phyloP scores from a whole-genome alignment of 2,329 filamentous ascomycete genomes.

The Phialophora chinensis region DNA sequence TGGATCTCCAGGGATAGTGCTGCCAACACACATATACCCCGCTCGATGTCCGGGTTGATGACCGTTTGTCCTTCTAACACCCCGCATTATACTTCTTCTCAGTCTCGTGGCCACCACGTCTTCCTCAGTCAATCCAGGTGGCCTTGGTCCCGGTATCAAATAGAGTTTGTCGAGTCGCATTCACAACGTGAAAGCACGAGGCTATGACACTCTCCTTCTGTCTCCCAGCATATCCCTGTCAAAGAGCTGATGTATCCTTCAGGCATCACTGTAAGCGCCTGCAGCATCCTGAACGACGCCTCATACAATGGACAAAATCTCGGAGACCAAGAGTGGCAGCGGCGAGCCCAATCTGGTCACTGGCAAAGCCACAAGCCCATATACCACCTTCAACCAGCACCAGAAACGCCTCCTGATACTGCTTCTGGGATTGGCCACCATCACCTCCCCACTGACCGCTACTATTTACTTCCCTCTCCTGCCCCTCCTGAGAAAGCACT shows the following conservation, averaged over 20 bases:
- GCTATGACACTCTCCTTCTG: too few relatives aligned
- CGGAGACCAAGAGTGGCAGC: background rate
- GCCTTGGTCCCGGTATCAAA: too few relatives aligned
- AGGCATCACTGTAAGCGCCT: too few relatives aligned
- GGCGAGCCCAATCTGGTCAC: background rate
- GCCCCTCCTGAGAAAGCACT: slow-evolving; percentile 48
- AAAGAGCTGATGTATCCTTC: too few relatives aligned
- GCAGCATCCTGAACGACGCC: background rate
- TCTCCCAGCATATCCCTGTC: too few relatives aligned
- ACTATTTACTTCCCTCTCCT: slow-evolving; percentile 56
- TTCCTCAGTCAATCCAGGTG: too few relatives aligned
- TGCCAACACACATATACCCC: background rate
- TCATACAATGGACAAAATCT: background rate
- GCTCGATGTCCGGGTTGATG: too few relatives aligned
- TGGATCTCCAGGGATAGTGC: background rate
- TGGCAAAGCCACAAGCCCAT: slow-evolving; percentile 7
- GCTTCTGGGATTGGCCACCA: slow-evolving; percentile 27
- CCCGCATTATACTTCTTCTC: too few relatives aligned
- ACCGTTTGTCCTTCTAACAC: too few relatives aligned
- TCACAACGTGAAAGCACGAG: too few relatives aligned
- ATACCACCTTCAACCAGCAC: slow-evolving; percentile 14
- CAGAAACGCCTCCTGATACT: slow-evolving; percentile 23
- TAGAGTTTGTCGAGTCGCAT: too few relatives aligned
- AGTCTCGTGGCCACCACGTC: too few relatives aligned
- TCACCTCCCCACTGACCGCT: slow-evolving; percentile 58